These are phyloP conservation scores for Rhynchospora pubera DNA, from an alignment of 176 grass and related monocot species.

Conservation along the genomic window DNA sequence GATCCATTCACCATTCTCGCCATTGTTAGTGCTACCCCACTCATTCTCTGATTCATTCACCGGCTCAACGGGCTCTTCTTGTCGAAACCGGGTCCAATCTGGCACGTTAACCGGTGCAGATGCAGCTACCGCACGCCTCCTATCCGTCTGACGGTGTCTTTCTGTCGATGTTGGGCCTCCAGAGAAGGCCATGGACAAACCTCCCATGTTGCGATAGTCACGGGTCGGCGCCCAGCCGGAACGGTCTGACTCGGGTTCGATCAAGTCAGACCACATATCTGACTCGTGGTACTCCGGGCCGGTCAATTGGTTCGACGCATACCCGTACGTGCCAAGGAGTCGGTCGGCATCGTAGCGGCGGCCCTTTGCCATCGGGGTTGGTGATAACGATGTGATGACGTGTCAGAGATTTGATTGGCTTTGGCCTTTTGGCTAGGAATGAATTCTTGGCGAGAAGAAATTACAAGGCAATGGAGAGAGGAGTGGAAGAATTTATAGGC, in stretches of 20 bases:
- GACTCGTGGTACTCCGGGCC: conserved; percentile 60
- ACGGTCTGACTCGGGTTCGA: background rate
- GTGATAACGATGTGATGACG: background rate
- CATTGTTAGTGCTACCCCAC: background rate
- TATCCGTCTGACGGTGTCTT: conserved; percentile 15
- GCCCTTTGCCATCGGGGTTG: conserved; percentile 49
- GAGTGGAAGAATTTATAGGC: conserved; percentile 18
- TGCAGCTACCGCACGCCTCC: conserved; percentile 19
- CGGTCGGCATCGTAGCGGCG: conserved; percentile 34
- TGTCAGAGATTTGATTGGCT: background rate
- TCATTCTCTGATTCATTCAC: conserved; percentile 11
- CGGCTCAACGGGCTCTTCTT: background rate
- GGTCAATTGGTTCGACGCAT: conserved; percentile 19
- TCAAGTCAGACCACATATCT: conserved; percentile 55
- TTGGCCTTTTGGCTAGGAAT: background rate
- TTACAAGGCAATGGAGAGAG: background rate
- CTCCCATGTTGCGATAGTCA: conserved; percentile 20
- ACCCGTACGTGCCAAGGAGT: conserved; percentile 46
- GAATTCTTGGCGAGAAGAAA: conserved; percentile 9
- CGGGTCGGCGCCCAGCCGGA: background rate
- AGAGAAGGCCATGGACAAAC: conserved; percentile 16
- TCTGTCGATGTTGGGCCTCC: conserved; percentile 6
- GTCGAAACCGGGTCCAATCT: conserved; percentile 33
- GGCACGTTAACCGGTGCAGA: conserved; percentile 71
- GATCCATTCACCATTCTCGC: conserved; percentile 28